Conservation (phyloP, 805 yeast species). For the Saturnispora zaruensis region DNA sequence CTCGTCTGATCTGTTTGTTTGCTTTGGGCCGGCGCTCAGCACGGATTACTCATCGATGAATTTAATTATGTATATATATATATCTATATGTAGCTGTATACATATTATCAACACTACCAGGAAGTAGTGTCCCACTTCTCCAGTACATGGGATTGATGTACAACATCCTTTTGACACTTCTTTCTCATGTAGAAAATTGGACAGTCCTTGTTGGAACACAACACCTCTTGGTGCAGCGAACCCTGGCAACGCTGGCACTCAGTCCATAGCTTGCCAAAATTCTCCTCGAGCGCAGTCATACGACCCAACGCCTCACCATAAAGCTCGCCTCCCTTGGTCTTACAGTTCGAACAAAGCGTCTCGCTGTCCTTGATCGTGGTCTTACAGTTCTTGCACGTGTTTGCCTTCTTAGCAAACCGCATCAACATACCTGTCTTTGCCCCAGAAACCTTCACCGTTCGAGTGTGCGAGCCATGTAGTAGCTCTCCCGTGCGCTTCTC, state of each 20-base stretch:
- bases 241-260: constrained; percentile 98
- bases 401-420: constrained; percentile 86
- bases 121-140: constrained; percentile 54
- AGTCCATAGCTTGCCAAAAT: constrained; percentile 89
- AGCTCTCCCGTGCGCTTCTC: constrained; percentile 73
- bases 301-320: constrained; percentile 76
- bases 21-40: constrained; percentile 4
- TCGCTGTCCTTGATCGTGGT: constrained; percentile 55
- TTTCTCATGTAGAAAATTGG: constrained; percentile 96
- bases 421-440: constrained; percentile 76
- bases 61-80: not conserved
- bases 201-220: constrained; percentile 93
- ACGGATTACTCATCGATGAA: not conserved
- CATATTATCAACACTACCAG: constrained; percentile 33
- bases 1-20: not conserved
- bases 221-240: constrained; percentile 87
- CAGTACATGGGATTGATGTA: constrained; percentile 48
- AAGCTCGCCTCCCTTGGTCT: constrained; percentile 59
- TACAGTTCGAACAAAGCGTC: constrained; percentile 68
- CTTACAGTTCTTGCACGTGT: constrained; percentile 81
- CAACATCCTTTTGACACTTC: constrained; percentile 68
- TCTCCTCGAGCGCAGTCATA: constrained; percentile 70
- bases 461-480: constrained; percentile 75
- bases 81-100: not conserved
- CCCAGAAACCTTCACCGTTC: constrained; percentile 63